These are phyloP conservation scores for Ulvella scutata DNA, from an alignment of 139 green algal species.

Conservation along the genomic window DNA sequence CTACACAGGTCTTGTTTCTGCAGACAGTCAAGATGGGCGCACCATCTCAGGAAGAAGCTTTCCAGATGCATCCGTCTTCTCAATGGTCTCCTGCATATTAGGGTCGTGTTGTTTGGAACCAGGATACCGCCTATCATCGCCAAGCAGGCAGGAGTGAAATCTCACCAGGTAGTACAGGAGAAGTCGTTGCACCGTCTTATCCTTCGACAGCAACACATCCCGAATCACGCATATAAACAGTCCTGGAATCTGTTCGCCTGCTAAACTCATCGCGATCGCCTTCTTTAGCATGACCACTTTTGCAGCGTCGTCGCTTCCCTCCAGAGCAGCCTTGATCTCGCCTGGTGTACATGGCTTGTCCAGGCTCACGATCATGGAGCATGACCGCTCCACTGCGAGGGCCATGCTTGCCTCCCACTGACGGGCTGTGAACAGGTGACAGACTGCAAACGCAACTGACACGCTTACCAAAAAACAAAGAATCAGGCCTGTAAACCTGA, in stretches of 20 bases:
- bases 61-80: constrained; percentile 88
- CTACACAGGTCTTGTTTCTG: neutral
- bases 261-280: constrained; percentile 80
- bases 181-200: constrained; percentile 96
- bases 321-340: constrained; percentile 92
- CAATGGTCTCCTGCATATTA: constrained; percentile 80
- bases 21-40: neutral
- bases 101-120: neutral
- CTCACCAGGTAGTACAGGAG: constrained; percentile 95
- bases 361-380: constrained; percentile 83
- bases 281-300: constrained; percentile 93
- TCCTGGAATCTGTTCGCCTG: constrained; percentile 82
- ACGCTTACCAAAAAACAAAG: too few relatives aligned
- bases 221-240: constrained; percentile 99
- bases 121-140: neutral
- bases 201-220: constrained; percentile 94
- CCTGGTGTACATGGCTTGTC: constrained; percentile 52
- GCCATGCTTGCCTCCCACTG: constrained; percentile 25
- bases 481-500: too few relatives aligned
- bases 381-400: constrained; percentile 54
- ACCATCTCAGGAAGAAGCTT: constrained; percentile 98
- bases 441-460: too few relatives aligned
- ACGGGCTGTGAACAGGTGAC: neutral
- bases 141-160: too few relatives aligned
- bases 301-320: constrained; percentile 58